Base-by-base conservation (phyloP, 176 grass and related monocot genomes). In the Tillandsia leiboldiana region DNA sequence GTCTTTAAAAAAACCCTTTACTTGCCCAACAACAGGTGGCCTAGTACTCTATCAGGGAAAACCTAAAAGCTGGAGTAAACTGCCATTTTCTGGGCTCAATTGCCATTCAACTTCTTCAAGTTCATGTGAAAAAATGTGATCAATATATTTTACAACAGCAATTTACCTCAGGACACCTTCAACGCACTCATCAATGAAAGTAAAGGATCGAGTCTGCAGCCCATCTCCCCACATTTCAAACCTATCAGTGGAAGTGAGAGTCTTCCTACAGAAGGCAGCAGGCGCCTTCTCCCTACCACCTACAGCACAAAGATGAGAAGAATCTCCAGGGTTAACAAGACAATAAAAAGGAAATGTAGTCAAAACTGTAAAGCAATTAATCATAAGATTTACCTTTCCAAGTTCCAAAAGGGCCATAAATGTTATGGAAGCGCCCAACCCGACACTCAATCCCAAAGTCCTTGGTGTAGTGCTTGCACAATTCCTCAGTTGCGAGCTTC, bases 401-500 rank as follows among this genome's bases (percentile, higher is more conserved):
- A 85, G 88, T 96, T 64, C 88, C 92, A 12, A 92, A 96, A 49
- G 92, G 92, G 27, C 92, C 92, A 77, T 96, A 96, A 48, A 96
- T 96, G 70, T 96, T 96, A 53, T 96, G 92, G 77, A 96, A 96
- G 53, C 88, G 86, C 2, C 92, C 92, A 68, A 96, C 15, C 0
- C 92, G 78, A 53, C 92, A 96, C 58, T 91, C 92, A 47, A 96
- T 96, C 67, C 70, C 81, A 48, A 96, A 96, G 75, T 92, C 92
- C 78, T 96, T 96, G 50, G 85, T 96, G 85, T 96, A 96, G 64
- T 96, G 92, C 81, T 96, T 96, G 92, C 92, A 96, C 48, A 96
- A 76, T 82, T 96, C 92, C 79, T 96, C 92, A 0, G 83, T 91
- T 33, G 88, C 88, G 66, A 96, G 83, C 76, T 96, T 96, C 81